Conservation (phyloP, 495 filamentous ascomycete genomes). For the Aspergillus olivimuriae region DNA sequence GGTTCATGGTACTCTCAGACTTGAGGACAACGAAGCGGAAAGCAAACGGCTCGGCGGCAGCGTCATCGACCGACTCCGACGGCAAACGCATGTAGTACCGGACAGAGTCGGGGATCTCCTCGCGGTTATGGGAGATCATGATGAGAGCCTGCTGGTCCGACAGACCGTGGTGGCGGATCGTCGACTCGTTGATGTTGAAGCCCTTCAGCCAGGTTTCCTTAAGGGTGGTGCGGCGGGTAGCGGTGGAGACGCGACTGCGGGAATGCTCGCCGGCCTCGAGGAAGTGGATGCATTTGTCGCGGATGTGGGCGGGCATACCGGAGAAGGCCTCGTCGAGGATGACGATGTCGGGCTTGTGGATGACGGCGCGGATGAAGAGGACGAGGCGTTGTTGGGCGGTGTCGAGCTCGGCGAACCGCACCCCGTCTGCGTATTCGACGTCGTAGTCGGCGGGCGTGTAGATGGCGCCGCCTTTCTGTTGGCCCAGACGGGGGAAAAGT, state of each 20-base stretch:
- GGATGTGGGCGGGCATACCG: conserved; percentile 75
- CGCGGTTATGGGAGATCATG: conserved; percentile 80
- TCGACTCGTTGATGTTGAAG: background rate
- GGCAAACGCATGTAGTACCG: conserved; percentile 77
- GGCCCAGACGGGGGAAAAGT: conserved; percentile 6
- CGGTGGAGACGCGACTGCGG: background rate
- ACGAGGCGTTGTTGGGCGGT: conserved; percentile 76
- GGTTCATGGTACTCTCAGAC: conserved; percentile 8
- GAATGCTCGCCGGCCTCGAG: conserved; percentile 53
- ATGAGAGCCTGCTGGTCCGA: conserved; percentile 68
- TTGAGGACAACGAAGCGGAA: conserved; percentile 32
- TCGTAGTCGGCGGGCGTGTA: conserved; percentile 19
- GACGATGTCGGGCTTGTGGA: conserved; percentile 78
- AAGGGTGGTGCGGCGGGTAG: conserved; percentile 3
- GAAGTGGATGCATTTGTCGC: conserved; percentile 77
- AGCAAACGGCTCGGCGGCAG: conserved; percentile 15
- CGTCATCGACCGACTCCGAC: conserved; percentile 38
- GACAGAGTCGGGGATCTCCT: conserved; percentile 79
- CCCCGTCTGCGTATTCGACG: conserved; percentile 62
- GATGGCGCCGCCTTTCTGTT: background rate
- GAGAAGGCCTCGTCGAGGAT: conserved; percentile 92
- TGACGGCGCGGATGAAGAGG: conserved; percentile 77
- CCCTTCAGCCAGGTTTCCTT: conserved; percentile 7
- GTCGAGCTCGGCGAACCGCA: conserved; percentile 65
- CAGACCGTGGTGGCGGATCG: conserved; percentile 30